Base-by-base conservation (phyloP, 2,329 filamentous ascomycete species). In the Colletotrichum tropicicola region DNA sequence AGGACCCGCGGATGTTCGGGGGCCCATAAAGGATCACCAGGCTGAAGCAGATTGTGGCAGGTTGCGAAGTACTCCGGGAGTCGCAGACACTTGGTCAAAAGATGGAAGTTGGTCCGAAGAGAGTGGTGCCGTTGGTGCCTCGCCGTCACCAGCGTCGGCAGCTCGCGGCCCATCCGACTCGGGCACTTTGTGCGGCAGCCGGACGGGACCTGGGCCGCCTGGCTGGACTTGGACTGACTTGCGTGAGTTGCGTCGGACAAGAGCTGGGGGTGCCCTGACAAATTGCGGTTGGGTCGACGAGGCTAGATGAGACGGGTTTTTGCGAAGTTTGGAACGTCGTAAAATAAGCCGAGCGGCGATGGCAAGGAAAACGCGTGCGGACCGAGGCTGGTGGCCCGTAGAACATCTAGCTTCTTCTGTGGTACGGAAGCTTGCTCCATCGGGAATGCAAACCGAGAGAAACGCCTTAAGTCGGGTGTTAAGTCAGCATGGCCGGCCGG, bases 401-500 rank as follows among this genome's bases (percentile, higher is more conserved):
- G 59, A 25, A 21, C n/a, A 35, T 59, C 27, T 47, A n/a, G 39
- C 52, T 21, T 23, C 35, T 41, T 30, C 43, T 41, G n/a, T 23
- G 21, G 39, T 28, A 41, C 53, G 39, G 59, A 41, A 57, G 23
- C n/a, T 12, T 48, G 19, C 60, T 54, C 17, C 35, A 49, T 60
- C 28, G 51, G 49, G 57, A 44, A 56, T 51, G 51, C 49, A 45
- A 19, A 37, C 44, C 35, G 44, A 43, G 17, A 53, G 23, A 28
- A 12, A 6, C 25, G 30, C 35, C 19, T 8, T 28, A 43, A 12
- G 28, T 39, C 30, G 17, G 19, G 37, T 45, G 37, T 27, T 39
- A 39, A 52, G 59, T 52, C 53, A 32, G 15, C 25, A 39, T 27
- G 13, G 41, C 32, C 10, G 19, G 47, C 48, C 55, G 32, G 55